Base-by-base conservation (phyloP, 176 grass and related monocot genomes). In the Oryza glaberrima region DNA sequence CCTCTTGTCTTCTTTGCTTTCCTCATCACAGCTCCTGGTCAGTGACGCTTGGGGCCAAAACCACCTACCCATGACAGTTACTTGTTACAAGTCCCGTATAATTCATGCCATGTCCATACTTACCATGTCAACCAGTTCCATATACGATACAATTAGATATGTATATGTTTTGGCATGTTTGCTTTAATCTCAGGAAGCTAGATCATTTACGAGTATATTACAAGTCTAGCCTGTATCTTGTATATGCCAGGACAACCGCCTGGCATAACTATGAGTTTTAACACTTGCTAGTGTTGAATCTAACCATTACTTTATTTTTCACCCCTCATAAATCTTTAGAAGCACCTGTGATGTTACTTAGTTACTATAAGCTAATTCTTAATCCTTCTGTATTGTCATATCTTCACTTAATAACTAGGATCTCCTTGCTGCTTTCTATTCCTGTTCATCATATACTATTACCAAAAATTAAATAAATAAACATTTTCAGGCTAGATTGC, bases 401-500 rank as follows among this genome's bases (percentile, higher is more conserved):
- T 79, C 30, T 35, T 72, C 17, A 22, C 51, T 82, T 15, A 41
- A 10, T 30, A 40, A 20, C 25, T 76, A 76, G 40, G 20, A 45
- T 61, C 0, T 67, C 68, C 11, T 11, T 9, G 44, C 2, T 0
- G 6, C 1, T 64, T 64, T 43, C 41, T 77, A 72, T 19, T 81
- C 72, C 66, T 20, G 13, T 71, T 81, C 11, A 46, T 67, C 10
- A 47, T 78, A 8, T 75, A 43, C 69, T 87, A 30, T 64, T 48
- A 48, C 38, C 40, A 70, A 72, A 69, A 73, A 10, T 73, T 68
- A 44, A 79, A n/a, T 70, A 19, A 68, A 83, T 38, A 23, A 8
- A 83, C 25, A 12, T 90, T 45, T 92, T 79, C 89, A 99, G 96
- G 83, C 85, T 75, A 91, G 91, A 71, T 86, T 99, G 87, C 86